phyloP scores from a whole-genome alignment of 345 rosid species.

The Theobroma cacao region DNA sequence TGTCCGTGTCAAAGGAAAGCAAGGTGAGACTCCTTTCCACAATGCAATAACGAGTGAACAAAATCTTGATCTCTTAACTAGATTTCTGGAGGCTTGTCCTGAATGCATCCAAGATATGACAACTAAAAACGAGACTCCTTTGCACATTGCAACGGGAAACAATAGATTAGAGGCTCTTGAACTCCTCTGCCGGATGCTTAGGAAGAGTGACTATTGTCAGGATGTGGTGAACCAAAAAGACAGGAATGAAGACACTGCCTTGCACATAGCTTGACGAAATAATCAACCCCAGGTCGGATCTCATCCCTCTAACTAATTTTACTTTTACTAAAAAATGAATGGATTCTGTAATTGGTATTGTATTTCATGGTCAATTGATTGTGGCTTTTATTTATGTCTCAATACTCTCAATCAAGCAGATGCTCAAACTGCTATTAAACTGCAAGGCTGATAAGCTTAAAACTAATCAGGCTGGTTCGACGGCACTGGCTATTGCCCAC shows the following conservation, averaged over 20 bases:
- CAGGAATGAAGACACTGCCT: too few species aligned
- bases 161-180: not conserved
- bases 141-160: constrained; percentile 20
- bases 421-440: not conserved
- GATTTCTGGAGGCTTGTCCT: constrained; percentile 20
- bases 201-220: not conserved
- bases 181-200: constrained; percentile 19
- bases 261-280: too few species aligned
- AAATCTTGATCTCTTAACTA: constrained; percentile 14
- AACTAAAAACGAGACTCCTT: constrained; percentile 13
- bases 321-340: too few species aligned
- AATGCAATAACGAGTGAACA: too few species aligned
- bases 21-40: too few species aligned
- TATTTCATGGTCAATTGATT: too few species aligned
- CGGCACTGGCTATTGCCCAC: not conserved
- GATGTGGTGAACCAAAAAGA: too few species aligned
- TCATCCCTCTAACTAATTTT: too few species aligned
- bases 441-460: not conserved
- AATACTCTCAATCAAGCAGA: not conserved
- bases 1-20: too few species aligned
- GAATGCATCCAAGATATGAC: constrained; percentile 25
- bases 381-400: too few species aligned
- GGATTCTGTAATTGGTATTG: not conserved
- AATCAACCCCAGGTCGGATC: too few species aligned
- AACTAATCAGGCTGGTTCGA: not conserved